Conservation (phyloP, 352 stramenopile genomes). For the Pythium phragmiticola region DNA sequence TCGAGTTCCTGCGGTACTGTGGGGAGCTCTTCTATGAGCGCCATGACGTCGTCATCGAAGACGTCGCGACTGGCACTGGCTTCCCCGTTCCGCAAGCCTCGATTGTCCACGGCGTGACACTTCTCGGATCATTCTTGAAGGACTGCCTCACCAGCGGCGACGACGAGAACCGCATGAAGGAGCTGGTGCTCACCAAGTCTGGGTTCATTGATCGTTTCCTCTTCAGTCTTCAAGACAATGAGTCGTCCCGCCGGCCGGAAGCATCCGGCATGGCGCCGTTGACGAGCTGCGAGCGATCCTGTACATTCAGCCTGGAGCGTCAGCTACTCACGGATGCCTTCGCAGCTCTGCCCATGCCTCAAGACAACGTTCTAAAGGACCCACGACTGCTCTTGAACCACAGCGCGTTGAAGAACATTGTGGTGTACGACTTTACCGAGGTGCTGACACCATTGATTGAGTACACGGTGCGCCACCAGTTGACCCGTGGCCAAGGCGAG, state of each 20-base stretch:
- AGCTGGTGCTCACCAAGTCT: conserved; percentile 29
- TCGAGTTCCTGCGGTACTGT: conserved; percentile 15
- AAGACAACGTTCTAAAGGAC: conserved; percentile 26
- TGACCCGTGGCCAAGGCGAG: conserved; percentile 33
- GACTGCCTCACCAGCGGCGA: conserved; percentile 15
- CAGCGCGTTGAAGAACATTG: conserved; percentile 43
- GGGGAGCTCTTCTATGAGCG: conserved; percentile 29
- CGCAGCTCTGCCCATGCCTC: not conserved
- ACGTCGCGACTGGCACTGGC: conserved; percentile 11
- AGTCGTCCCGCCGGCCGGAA: not conserved
- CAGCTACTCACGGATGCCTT: conserved; percentile 15
- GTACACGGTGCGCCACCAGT: conserved; percentile 1
- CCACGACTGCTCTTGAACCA: conserved; percentile 43
- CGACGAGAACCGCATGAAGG: conserved; percentile 1
- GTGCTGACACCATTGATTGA: conserved; percentile 30
- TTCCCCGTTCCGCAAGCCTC: conserved; percentile 17
- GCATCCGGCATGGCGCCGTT: conserved; percentile 1
- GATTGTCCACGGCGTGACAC: conserved; percentile 22
- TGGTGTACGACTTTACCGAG: conserved; percentile 37
- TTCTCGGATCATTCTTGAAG: conserved; percentile 23
- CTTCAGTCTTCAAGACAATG: conserved; percentile 32
- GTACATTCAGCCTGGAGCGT: conserved; percentile 28
- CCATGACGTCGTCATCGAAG: conserved; percentile 27
- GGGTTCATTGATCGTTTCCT: conserved; percentile 57
- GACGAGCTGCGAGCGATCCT: conserved; percentile 27